Percentiles rank a stretch among this genome's conserved stretches.
These are phyloP conservation scores for Pseudocercospora fijiensis DNA, from an alignment of 2,329 filamentous ascomycete genomes.

Conservation along the genomic window DNA sequence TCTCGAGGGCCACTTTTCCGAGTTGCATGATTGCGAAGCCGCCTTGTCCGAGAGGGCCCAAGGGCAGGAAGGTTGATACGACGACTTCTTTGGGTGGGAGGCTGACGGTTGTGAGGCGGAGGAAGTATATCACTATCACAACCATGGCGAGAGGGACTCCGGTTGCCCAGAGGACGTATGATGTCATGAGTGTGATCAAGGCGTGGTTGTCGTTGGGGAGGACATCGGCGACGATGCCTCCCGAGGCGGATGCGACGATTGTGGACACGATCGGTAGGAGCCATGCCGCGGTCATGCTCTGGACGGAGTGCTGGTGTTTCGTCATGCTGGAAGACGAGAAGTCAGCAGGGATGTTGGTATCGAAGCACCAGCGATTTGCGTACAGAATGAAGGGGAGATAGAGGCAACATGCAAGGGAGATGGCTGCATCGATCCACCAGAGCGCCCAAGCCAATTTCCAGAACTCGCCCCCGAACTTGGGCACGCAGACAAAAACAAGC, in stretches of 20 bases:
- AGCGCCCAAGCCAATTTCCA: constrained; percentile 48
- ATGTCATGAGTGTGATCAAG: constrained; percentile 61
- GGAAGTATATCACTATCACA: constrained; percentile 68
- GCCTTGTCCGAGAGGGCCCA: constrained; percentile 67
- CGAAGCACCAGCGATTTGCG: not conserved
- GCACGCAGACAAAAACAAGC: constrained; percentile 33
- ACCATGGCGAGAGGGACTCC: constrained; percentile 61
- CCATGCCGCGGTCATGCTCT: constrained; percentile 62
- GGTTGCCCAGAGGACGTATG: constrained; percentile 69
- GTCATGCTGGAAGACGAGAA: constrained; percentile 23
- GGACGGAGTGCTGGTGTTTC: constrained; percentile 44
- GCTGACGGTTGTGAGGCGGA: constrained; percentile 65
- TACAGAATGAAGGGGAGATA: constrained; percentile 7
- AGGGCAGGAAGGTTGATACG: constrained; percentile 65
- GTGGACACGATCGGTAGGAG: constrained; percentile 66
- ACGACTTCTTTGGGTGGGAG: constrained; percentile 67
- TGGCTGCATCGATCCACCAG: constrained; percentile 52
- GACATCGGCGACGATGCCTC: constrained; percentile 62
- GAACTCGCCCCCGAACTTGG: constrained; percentile 46
- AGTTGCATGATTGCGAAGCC: constrained; percentile 60
- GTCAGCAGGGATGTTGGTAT: not conserved
- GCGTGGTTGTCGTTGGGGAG: constrained; percentile 57
- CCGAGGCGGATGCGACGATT: constrained; percentile 64
- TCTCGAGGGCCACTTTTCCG: constrained; percentile 43
- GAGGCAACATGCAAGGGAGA: constrained; percentile 46